Evolutionary conservation across 2,329 filamentous ascomycete genomes (phyloP), one percentile per base, ranked within the genome.

Genomic region (Boeremia exigua): DNA sequence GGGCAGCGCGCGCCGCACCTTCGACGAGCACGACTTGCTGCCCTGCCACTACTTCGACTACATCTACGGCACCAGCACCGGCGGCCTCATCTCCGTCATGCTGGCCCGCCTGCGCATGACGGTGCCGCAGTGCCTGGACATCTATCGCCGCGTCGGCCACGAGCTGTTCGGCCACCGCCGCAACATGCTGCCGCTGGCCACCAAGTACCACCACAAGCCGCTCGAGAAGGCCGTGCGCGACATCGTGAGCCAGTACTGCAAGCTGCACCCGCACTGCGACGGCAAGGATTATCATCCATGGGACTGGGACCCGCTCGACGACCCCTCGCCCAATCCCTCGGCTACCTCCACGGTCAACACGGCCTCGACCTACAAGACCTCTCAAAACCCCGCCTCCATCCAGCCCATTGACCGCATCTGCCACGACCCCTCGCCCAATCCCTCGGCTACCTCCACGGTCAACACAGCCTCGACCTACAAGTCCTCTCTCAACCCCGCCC

Each of bases 31-130:
- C 42, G 75, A 79, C 39, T 72, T 82, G 1, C 66, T 81, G 10
- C 80, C 80, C 53, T 81, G 79, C 54, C 78, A 82, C 58, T 82
- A 82, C 65, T 83, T 83, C 66, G 81, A 83, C 59, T 80, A 80
- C 68, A 82, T 82, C 73, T 82, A 80, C 50, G 81, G 81, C 19
- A 82, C 80, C 5, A 80, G 77, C 34, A 83, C 80, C 0, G 81
- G 81, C n/a, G 81, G 81, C 12, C 68, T 82, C 34, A 82, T 82
- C 53, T 78, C 80, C 1, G 80, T 80, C 2, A 80, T 82, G 72
- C 75, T 82, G 2, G 80, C 78, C 0, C 71, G 80, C 12, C 67
- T 82, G 39, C 79, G 80, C 5, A 82, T 82, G 80, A 79, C 76
- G 1, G 77, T 81, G 4, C 73, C 75, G 1, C 78, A 82, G 60